Conservation (phyloP, 2,329 filamentous ascomycete species). For the Aureobasidium sp. region DNA sequence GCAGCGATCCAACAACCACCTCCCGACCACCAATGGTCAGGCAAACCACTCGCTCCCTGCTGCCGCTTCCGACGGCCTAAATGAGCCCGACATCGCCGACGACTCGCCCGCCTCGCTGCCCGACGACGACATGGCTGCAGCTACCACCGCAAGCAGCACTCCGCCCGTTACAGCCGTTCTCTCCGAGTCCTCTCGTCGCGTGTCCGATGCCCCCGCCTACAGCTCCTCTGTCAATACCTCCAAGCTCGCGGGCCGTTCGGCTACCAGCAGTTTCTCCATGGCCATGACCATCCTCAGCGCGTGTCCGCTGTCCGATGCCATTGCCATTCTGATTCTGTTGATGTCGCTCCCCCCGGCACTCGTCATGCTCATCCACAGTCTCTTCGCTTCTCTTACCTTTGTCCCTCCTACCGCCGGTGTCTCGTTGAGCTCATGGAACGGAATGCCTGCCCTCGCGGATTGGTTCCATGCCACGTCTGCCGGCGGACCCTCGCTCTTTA, state of each 20-base stretch:
- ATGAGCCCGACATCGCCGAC: slow-evolving; percentile 12
- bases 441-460: slow-evolving; percentile 72
- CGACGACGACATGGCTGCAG: slow-evolving; percentile 13
- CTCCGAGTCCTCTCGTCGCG: slow-evolving; percentile 14
- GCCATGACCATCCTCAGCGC: slow-evolving; percentile 81
- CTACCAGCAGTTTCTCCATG: slow-evolving; percentile 65
- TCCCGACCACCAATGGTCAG: slow-evolving; percentile 10
- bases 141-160: background rate
- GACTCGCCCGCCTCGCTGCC: slow-evolving; percentile 12
- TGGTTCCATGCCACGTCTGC: slow-evolving; percentile 75
- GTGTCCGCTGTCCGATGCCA: slow-evolving; percentile 86
- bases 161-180: background rate
- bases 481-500: slow-evolving; percentile 77
- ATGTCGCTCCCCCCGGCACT: slow-evolving; percentile 85
- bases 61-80: slow-evolving; percentile 24
- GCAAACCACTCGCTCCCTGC: slow-evolving; percentile 22
- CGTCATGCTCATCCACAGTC: slow-evolving; percentile 78
- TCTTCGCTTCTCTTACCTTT: slow-evolving; percentile 89
- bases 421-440: slow-evolving; percentile 37
- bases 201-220: slow-evolving; percentile 27
- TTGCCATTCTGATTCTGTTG: slow-evolving; percentile 91
- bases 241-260: slow-evolving; percentile 23
- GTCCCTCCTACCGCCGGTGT: slow-evolving; percentile 71
- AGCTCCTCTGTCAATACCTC: slow-evolving; percentile 39
- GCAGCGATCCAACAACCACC: slow-evolving; percentile 35